Evolutionary conservation across 2,329 filamentous ascomycete genomes (phyloP), one percentile per base, ranked within the genome.

Genomic region (Pseudogymnoascus sp.): DNA sequence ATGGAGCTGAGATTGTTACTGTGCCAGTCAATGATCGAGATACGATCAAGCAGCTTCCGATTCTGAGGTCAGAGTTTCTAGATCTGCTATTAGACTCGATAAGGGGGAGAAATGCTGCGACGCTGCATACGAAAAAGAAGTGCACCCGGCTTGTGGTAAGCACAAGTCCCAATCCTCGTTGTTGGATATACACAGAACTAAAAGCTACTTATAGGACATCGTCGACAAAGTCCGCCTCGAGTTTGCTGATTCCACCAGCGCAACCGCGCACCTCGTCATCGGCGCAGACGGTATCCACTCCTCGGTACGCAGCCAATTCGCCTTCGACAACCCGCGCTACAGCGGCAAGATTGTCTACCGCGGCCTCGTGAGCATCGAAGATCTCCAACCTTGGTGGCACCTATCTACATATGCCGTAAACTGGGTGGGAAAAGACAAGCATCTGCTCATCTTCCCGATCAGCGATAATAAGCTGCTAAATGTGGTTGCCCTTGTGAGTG

Each of bases 391-490:
- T 21, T 63, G 63, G 53, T 72, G 71, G 71, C 65, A 67, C 3
- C 61, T 71, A 11, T 63, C 64, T 12, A 67, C 69, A 21, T 70
- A 71, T 60, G 63, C 69, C 7, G 66, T 60, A 25, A 66, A 28
- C 56, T 76, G 74, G 74, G 65, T 73, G 5, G 73, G 70, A 0
- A 73, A 71, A 37, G 70, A 71, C 62, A 69, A 70, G 63, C 76
- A 77, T 67, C 71, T 77, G 33, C 69, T 77, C 6, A 66, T 69
- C 14, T 77, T 74, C 63, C 74, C 76, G 3, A 76, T 77, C 60
- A 66, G 66, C 10, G 60, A 67, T 5, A 74, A 75, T 67, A 69
- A 70, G 63, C 65, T 66, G n/a, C 65, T 77, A 21, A 76, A 75
- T 63, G 69, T 76, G 42, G 74, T 76, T 2, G 74, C 70, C 0